Conservation (phyloP, 2,329 filamentous ascomycete species). For the Clarireedia monteithiana region DNA sequence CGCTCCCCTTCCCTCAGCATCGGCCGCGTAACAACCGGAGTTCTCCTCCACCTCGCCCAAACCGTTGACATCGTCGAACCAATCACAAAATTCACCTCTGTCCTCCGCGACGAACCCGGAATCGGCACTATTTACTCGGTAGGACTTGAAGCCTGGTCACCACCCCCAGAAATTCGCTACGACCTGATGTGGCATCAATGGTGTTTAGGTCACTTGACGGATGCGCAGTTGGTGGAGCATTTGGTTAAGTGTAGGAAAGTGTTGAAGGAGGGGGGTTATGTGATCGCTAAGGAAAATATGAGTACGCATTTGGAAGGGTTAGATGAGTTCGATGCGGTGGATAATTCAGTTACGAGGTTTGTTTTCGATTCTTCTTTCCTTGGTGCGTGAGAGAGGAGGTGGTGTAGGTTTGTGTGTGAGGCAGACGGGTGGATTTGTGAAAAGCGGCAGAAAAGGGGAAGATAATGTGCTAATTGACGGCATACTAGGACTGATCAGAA, state of each 20-base stretch:
- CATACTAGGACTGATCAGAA: constrained; percentile 56
- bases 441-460: no score
- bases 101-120: constrained; percentile 49
- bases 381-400: no score
- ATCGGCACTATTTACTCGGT: constrained; percentile 58
- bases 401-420: no score
- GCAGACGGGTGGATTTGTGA: no score
- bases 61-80: constrained; percentile 81
- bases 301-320: constrained; percentile 41
- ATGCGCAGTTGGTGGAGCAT: constrained; percentile 62
- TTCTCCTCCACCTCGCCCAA: constrained; percentile 63
- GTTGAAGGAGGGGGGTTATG: constrained; percentile 46
- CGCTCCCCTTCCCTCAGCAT: constrained; percentile 47
- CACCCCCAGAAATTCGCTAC: constrained; percentile 43
- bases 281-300: constrained; percentile 64
- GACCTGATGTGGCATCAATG: constrained; percentile 86
- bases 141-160: constrained; percentile 67
- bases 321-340: constrained; percentile 68
- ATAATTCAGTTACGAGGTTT: constrained; percentile 68
- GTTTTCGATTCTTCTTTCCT: not conserved
- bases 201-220: constrained; percentile 78
- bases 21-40: constrained; percentile 70
- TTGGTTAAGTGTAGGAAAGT: constrained; percentile 51
- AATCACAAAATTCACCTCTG: constrained; percentile 68
- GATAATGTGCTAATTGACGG: no score